Base-by-base conservation (phyloP, 768 basidiomycete species). In the Suillus lakei region DNA sequence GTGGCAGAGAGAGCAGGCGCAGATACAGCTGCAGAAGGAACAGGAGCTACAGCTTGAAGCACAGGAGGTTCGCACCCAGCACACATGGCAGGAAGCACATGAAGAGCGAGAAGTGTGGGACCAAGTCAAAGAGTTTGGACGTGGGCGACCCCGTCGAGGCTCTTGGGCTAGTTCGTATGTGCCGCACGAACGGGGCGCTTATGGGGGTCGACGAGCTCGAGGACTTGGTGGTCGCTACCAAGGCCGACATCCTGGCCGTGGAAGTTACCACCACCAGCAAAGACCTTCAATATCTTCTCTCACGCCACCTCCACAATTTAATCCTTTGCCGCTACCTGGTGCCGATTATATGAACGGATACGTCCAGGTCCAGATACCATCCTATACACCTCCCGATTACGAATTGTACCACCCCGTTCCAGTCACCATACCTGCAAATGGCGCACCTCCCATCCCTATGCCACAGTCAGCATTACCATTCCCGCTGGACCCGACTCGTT, bases 401-500 rank as follows among this genome's bases (percentile, higher is more conserved):
- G 77, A 79, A 44, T n/a, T 66, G 15, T 72, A 73, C 21, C 70
- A 73, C 64, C 55, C 64, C 23, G 68, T 76, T 62, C 64, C 71
- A 59, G 43, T 74, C 64, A 62, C 67, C 61, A 55, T 69, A 32
- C 68, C 65, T 8, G 73, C 75, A 7, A 69, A 66, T 39, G 43
- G 64, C 54, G 59, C 73, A 48, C 64, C 69, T 36, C 32, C 78
- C 12, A 72, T 88, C 21, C 86, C 87, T 3, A 74, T 81, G 23
- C 85, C 88, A 5, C 62, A 82, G 53, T 78, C 85, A 2, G 73
- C 73, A 18, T 60, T 87, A 16, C 69, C 83, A 5, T 89, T 86
- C 79, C 83, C 87, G 2, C 73, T 92, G 15, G 93, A 96, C 71
- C 77, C 86, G 28, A 87, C 85, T 59, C 77, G 88, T 58, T 90